Evolutionary conservation across 1,139 yeast species (phyloP), one percentile per base, ranked within the genome.

Genomic region (Pichia sp.): DNA sequence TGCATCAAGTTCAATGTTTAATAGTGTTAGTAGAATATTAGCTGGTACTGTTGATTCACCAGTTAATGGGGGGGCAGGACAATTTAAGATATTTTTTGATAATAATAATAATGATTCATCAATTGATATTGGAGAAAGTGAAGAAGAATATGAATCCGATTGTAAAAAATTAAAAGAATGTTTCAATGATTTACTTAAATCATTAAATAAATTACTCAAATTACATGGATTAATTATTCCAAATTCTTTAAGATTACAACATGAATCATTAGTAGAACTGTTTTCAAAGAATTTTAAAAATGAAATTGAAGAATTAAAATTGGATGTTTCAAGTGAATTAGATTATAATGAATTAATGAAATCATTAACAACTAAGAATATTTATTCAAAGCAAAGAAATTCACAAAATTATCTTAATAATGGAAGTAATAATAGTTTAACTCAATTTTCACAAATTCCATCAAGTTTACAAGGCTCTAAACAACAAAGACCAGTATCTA

Each of bases 21-120:
- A 75, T 59, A 89, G 82, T 60, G 70, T 87, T 48, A 84, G 92
- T 10, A 73, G 95, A 64, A 82, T 80, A 54, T 69, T 87, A 44
- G 78, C 92, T 0, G 96, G 96, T 40, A 86, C 96, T 0, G 92
- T 87, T 47, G 95, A 87, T 60, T 80, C 96, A 0, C 96, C 96
- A 6, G 94, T 87, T 10, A 87, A 87, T 62, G 96, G 96, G 33
- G 96, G 96, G 47, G 87, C 87, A 52, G 87, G 87, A 5, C 87
- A 85, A 58, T 87, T 85, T 66, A 74, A 92, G 49, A 75, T 76
- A 2, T 86, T 87, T 63, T 76, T 85, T 57, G 40, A 40, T 4
- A 30, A 38, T 5, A 65, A 70, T 47, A 41, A 40, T 4, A 30
- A 38, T 5, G 65, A 70, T 47, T 69, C 68, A n/a, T 36, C 40